These are phyloP conservation scores for Scutellaria baicalensis DNA, from an alignment of 257 asterid species.

Conservation along the genomic window DNA sequence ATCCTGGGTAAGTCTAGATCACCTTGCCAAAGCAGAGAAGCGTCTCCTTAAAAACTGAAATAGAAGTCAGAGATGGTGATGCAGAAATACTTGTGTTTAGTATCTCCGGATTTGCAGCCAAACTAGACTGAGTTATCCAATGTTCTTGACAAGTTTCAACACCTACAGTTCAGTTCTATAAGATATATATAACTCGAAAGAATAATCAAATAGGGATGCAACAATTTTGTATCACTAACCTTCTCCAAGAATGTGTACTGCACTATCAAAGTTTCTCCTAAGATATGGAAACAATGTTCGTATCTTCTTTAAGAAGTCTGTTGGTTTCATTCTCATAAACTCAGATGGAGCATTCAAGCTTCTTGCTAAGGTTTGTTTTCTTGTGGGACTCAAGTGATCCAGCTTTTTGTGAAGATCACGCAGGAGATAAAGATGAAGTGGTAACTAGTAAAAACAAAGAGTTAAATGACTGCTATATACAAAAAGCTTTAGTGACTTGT, in stretches of 20 bases:
- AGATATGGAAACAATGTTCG: constrained; percentile 51
- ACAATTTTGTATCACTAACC: constrained; percentile 36
- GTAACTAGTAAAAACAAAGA: constrained; percentile 44
- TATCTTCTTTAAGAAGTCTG: constrained; percentile 43
- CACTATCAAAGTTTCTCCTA: constrained; percentile 52
- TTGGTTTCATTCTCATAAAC: constrained; percentile 33
- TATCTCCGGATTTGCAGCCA: constrained; percentile 57
- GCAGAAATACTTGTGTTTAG: constrained; percentile 29
- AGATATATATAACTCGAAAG: constrained; percentile 19
- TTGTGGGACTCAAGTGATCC: constrained; percentile 43
- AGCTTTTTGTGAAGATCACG: constrained; percentile 73
- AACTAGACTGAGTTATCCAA: constrained; percentile 58
- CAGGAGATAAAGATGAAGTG: constrained; percentile 68
- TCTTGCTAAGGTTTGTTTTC: constrained; percentile 39
- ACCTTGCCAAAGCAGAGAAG: constrained; percentile 87
- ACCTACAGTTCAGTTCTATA: constrained; percentile 37
- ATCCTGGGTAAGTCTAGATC: constrained; percentile 10
- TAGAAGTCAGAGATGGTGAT: constrained; percentile 38
- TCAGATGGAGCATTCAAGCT: constrained; percentile 31
- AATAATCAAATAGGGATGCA: constrained; percentile 6
- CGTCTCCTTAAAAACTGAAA: constrained; percentile 53
- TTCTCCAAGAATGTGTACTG: constrained; percentile 42
- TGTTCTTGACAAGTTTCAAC: constrained; percentile 64
- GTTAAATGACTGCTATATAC: constrained; percentile 6
- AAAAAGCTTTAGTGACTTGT: not conserved